Evolutionary conservation across 371 early-diverging fungal genomes (phyloP).

Genomic region (Phascolomyces articulosus): DNA sequence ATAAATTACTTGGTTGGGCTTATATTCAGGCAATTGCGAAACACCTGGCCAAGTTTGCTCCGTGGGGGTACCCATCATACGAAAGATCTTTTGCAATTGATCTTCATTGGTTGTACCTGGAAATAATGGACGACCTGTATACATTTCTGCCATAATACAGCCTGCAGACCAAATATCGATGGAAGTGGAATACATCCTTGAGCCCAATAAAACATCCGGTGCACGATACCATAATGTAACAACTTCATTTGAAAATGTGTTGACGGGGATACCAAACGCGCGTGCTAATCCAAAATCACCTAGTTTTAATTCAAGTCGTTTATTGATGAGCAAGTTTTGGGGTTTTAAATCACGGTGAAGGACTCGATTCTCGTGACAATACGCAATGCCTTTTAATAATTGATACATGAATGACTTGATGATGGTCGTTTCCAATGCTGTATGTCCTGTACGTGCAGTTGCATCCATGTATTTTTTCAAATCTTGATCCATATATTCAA

Average conservation of each 20-base stretch:
- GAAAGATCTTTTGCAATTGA: slow-evolving; percentile 89
- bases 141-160: slow-evolving; percentile 98
- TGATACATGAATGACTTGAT: slow-evolving; percentile 89
- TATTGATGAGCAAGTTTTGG: slow-evolving; percentile 92
- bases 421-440: slow-evolving; percentile 68
- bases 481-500: slow-evolving; percentile 99
- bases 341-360: slow-evolving; percentile 98
- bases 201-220: slow-evolving; percentile 97
- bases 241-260: slow-evolving; percentile 98
- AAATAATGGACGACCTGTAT: slow-evolving; percentile 92
- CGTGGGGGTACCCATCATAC: slow-evolving; percentile 86
- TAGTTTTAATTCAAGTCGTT: slow-evolving; percentile 85
- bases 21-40: slow-evolving; percentile 88
- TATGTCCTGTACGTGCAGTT: slow-evolving; percentile 62
- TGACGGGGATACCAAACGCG: slow-evolving; percentile 95
- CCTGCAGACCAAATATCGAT: slow-evolving; percentile 99
- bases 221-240: slow-evolving; percentile 97
- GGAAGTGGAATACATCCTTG: slow-evolving; percentile 92
- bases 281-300: slow-evolving; percentile 97
- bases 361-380: slow-evolving; percentile 94
- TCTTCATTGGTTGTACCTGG: slow-evolving; percentile 94
- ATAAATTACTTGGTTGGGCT: slow-evolving; percentile 73
- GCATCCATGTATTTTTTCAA: slow-evolving; percentile 95
- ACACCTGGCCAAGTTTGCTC: slow-evolving; percentile 90
- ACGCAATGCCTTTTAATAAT: slow-evolving; percentile 87